These are phyloP conservation scores for Claviceps pusilla DNA, from an alignment of 2,329 filamentous ascomycete genomes.

Conservation along the genomic window DNA sequence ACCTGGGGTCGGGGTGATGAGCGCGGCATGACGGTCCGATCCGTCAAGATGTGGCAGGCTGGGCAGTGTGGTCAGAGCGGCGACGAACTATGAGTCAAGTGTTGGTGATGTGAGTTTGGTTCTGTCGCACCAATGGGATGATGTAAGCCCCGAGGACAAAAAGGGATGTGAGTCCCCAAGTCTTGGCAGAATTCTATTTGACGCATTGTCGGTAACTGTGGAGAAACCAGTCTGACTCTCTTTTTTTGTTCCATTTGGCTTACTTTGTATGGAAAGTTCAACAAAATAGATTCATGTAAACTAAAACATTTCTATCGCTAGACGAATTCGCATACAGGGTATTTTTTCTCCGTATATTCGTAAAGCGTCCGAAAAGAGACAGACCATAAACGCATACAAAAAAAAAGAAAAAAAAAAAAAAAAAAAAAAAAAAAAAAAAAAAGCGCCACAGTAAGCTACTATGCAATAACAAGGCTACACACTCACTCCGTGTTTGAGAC, in stretches of 20 bases:
- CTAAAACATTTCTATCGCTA: not conserved
- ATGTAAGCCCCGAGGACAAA: not conserved
- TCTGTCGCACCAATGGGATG: not conserved
- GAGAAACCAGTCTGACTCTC: not conserved
- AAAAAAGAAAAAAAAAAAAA: not conserved
- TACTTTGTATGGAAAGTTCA: not conserved
- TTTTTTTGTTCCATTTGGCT: not conserved
- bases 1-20: conserved; percentile 30
- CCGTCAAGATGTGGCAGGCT: conserved; percentile 32
- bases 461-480: not conserved
- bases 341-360: not conserved
- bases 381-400: not conserved
- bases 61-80: conserved; percentile 7
- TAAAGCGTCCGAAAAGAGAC: not conserved
- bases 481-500: not conserved
- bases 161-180: not conserved
- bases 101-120: too few species aligned
- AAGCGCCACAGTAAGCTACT: not conserved
- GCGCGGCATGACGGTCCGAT: conserved; percentile 30
- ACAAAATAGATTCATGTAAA: not conserved
- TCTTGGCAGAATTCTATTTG: not conserved
- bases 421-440: not conserved
- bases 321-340: not conserved
- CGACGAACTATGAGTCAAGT: not conserved
- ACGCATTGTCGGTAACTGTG: not conserved